A percentile compares a stretch with the other conserved stretches of the same genome.
Conservation (phyloP, 805 yeast genomes). For the Nakazawaea sp. region DNA sequence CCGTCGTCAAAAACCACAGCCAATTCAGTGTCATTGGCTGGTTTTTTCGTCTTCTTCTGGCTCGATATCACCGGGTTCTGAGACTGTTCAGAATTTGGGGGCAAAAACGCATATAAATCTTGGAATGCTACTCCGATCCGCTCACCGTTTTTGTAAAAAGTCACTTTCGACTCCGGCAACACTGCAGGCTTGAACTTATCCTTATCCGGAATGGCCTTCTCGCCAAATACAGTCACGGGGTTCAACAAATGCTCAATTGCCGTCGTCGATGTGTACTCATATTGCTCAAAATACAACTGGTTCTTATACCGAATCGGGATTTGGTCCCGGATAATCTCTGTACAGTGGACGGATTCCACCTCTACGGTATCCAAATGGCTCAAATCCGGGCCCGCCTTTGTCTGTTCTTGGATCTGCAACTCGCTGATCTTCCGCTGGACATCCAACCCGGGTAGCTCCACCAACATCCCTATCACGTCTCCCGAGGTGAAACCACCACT, state of each 20-base stretch:
- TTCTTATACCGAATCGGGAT: conserved; percentile 80
- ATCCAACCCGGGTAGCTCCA: conserved; percentile 54
- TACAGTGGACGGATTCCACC: conserved; percentile 10
- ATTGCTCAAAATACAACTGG: conserved; percentile 75
- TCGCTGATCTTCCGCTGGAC: conserved; percentile 36
- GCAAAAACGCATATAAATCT: conserved; percentile 66
- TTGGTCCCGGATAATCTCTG: conserved; percentile 67
- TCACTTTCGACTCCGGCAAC: conserved; percentile 51
- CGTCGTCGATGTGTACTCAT: conserved; percentile 66
- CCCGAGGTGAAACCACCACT: conserved; percentile 57
- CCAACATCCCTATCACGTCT: conserved; percentile 75
- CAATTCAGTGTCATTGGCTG: conserved; percentile 12
- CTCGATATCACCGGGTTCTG: conserved; percentile 23
- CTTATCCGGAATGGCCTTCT: conserved; percentile 50
- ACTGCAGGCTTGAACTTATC: conserved; percentile 39
- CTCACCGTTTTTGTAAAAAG: conserved; percentile 74
- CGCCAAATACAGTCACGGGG: conserved; percentile 68
- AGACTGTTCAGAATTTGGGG: conserved; percentile 61
- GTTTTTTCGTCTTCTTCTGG: conserved; percentile 6
- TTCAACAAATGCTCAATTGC: conserved; percentile 68
- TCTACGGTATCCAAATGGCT: conserved; percentile 2
- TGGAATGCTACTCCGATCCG: conserved; percentile 59
- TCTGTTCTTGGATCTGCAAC: conserved; percentile 25
- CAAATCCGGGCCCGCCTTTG: conserved; percentile 11
- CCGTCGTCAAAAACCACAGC: conserved; percentile 63